Conservation (phyloP, 129 eudicot genomes). For the Deinandra increscens region DNA sequence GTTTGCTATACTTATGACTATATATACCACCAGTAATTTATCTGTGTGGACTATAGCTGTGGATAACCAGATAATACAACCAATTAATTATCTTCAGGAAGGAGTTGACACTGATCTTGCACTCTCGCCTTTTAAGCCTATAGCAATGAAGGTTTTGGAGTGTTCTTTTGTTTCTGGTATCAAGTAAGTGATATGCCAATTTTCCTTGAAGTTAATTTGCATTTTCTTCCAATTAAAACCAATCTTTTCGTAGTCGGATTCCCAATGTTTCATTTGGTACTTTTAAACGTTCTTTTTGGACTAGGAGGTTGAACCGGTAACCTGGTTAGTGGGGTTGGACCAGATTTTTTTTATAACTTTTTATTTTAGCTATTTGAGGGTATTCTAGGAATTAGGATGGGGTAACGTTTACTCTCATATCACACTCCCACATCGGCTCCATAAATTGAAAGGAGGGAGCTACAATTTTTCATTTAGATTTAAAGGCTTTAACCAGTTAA, state of each 20-base stretch:
- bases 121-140: slow-evolving; percentile 77
- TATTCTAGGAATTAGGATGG: no score
- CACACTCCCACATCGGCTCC: no score
- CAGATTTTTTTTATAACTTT: no score
- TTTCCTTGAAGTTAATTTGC: neutral
- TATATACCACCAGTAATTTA: neutral
- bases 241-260: neutral
- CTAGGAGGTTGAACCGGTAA: no score
- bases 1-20: neutral
- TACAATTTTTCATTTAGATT: no score
- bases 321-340: no score
- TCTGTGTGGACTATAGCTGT: neutral
- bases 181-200: slow-evolving; percentile 40
- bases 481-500: no score
- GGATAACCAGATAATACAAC: neutral
- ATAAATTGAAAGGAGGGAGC: no score
- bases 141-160: slow-evolving; percentile 88
- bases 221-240: neutral
- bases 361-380: no score
- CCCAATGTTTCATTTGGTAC: no score
- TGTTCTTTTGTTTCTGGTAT: slow-evolving; percentile 82
- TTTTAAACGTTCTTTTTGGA: no score
- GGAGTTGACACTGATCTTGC: slow-evolving; percentile 62
- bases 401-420: no score
- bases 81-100: slow-evolving; percentile 43